Base-by-base conservation (phyloP, 352 stramenopile genomes). In the Aphanomyces stellatus region DNA sequence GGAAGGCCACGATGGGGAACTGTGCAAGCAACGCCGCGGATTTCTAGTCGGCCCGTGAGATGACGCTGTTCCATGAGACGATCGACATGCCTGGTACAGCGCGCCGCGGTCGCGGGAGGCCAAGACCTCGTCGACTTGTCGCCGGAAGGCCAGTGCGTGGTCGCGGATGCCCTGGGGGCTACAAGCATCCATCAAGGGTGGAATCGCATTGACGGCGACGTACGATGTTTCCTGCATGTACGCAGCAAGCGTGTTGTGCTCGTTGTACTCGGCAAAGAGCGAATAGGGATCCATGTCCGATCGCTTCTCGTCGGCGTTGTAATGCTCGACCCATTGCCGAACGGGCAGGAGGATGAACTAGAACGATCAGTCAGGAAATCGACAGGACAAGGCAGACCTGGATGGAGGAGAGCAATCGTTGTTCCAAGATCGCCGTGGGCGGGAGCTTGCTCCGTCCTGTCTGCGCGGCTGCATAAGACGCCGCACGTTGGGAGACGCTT, bases 261-360 rank as follows among this genome's bases (percentile, higher is more conserved):
- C 30, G 22, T 15, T 34, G 2, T 40, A 57, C 19, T 19, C 30
- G 7, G 30, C 49, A 57, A 57, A 57, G 19, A 57, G 27, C 6
- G 28, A 22, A 13, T 34, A 37, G 13, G 2, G 49, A 13, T 35
- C 49, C 30, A n/a, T 30, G 13, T 30, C 19, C 49, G 22, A 15
- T 7, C 17, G 15, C 11, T 57, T 24, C 17, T 57, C 49, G 25
- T 30, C 27, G 30, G 30, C 49, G 49, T 30, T 34, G 30, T 33
- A 40, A 15, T 33, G 13, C 1, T 57, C 49, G 11, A 57, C 49
- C 49, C 49, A 57, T 15, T 19, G 25, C 15, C 49, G 37, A 10
- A 46, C 25, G 35, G 55, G 55, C 22, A 49, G 33, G 2, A 64
- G 15, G n/a, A 64, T 64, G 40, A 35, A 64, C 55, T 64, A 62